A percentile compares a stretch with the other conserved stretches of the same genome.
Evolutionary conservation across 164 flowering plant species (phyloP).

Genomic region (Taxillus chinensis): DNA sequence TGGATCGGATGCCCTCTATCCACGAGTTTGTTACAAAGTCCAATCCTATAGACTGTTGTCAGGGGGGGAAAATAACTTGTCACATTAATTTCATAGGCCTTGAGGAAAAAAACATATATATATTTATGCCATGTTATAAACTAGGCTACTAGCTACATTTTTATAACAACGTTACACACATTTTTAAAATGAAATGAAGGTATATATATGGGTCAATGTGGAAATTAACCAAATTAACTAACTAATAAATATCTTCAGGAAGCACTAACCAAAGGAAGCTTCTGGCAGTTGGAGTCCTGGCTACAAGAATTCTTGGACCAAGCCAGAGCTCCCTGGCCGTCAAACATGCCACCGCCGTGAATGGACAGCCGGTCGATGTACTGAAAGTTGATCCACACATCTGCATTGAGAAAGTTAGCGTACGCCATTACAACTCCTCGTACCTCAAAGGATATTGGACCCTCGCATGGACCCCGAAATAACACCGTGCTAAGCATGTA

Average conservation of each 20-base stretch:
- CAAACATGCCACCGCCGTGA: conserved; percentile 35
- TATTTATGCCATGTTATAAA: background rate
- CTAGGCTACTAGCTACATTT: background rate
- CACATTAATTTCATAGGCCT: background rate
- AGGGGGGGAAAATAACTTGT: background rate
- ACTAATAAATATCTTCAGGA: background rate
- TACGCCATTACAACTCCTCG: conserved; percentile 24
- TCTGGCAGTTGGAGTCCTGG: conserved; percentile 10
- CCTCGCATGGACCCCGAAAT: conserved; percentile 31
- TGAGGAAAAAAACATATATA: background rate
- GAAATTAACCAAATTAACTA: background rate
- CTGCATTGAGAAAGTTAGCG: background rate
- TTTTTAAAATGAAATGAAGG: background rate
- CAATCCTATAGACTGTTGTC: conserved; percentile 25
- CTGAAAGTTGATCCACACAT: conserved; percentile 29
- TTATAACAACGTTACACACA: background rate
- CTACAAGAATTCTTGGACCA: conserved; percentile 25
- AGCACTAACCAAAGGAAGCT: conserved; percentile 30
- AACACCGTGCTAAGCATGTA: conserved; percentile 14
- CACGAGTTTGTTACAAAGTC: conserved; percentile 20
- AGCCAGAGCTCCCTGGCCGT: conserved; percentile 39
- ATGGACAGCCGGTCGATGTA: conserved; percentile 20
- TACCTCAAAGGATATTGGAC: conserved; percentile 7
- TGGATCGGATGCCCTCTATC: conserved; percentile 11
- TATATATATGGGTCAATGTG: fast-evolving